Evolutionary conservation across 495 filamentous ascomycete species (phyloP).

Genomic region (Aspergillus cavernicola): DNA sequence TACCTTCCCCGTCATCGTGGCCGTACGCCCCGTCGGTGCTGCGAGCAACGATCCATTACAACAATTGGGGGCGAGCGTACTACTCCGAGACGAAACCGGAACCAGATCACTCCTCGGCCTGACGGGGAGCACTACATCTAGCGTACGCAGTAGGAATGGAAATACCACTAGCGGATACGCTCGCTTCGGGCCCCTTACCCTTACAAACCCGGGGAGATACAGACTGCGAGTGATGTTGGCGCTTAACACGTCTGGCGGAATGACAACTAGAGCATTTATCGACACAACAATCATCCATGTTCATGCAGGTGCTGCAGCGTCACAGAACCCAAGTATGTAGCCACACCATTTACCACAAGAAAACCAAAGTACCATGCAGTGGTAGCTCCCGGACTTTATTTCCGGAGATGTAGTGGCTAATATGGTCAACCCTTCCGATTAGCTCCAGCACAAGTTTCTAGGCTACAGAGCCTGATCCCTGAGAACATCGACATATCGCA

Average conservation of each 20-base stretch:
- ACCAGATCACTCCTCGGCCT: slow-evolving; percentile 22
- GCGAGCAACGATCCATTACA: slow-evolving; percentile 23
- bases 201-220: slow-evolving; percentile 33
- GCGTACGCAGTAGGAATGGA: slow-evolving; percentile 32
- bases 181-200: slow-evolving; percentile 29
- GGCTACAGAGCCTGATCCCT: slow-evolving; percentile 28
- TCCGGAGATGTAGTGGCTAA: not conserved
- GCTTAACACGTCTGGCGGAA: slow-evolving; percentile 27
- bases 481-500: slow-evolving; percentile 38
- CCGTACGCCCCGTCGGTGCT: slow-evolving; percentile 31
- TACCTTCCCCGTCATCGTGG: slow-evolving; percentile 35
- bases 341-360: not conserved
- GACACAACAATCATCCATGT: slow-evolving; percentile 36
- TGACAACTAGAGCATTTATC: slow-evolving; percentile 31
- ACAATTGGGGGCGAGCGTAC: slow-evolving; percentile 32
- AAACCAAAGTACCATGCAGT: not conserved
- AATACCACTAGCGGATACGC: slow-evolving; percentile 37
- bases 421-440: not conserved
- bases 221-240: slow-evolving; percentile 37
- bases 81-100: slow-evolving; percentile 31
- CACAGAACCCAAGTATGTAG: slow-evolving; percentile 36
- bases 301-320: slow-evolving; percentile 24
- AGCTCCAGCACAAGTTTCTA: slow-evolving; percentile 30
- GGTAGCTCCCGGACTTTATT: not conserved
- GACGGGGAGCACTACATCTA: slow-evolving; percentile 33